phyloP scores from a whole-genome alignment of 305 asterid genomes.

The Fraxinus sp. region DNA sequence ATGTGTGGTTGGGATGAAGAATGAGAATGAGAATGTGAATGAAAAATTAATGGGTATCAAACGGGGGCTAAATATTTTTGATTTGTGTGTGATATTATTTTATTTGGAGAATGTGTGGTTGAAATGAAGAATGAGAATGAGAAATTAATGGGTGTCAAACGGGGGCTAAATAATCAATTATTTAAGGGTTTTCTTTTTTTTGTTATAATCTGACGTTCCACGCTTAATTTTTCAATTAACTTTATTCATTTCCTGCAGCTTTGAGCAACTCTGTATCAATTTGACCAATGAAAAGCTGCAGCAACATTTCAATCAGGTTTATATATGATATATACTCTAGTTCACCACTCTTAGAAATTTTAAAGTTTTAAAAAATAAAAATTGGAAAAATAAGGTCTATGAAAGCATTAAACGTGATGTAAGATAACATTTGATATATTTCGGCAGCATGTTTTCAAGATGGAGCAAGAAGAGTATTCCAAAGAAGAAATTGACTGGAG shows the following conservation, averaged over 20 bases:
- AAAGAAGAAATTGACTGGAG: slow-evolving; percentile 92
- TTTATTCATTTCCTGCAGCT: slow-evolving; percentile 49
- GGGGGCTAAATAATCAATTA: too few species aligned
- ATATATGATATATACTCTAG: slow-evolving; percentile 4
- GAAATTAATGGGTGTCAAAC: too few species aligned
- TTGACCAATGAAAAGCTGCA: slow-evolving; percentile 88
- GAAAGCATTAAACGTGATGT: neutral
- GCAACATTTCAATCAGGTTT: slow-evolving; percentile 94
- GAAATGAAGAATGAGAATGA: too few species aligned
- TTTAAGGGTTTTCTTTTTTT: neutral
- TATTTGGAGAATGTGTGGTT: too few species aligned
- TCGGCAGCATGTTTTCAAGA: slow-evolving; percentile 83
- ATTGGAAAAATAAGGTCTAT: neutral
- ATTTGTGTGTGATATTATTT: too few species aligned
- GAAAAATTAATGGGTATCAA: too few species aligned
- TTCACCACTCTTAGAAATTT: neutral
- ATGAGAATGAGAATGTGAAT: too few species aligned
- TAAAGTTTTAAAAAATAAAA: neutral
- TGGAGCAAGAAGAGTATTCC: slow-evolving; percentile 91
- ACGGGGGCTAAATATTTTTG: too few species aligned
- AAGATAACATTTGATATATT: slow-evolving; percentile 6
- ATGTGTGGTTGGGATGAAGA: too few species aligned
- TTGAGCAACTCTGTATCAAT: slow-evolving; percentile 89
- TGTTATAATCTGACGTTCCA: slow-evolving; percentile 16
- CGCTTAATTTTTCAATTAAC: slow-evolving; percentile 7